A percentile compares a stretch with the other conserved stretches of the same genome.
These are phyloP conservation scores for Auxenochlorella protothecoides DNA, from an alignment of 139 green algal genomes.

Conservation along the genomic window DNA sequence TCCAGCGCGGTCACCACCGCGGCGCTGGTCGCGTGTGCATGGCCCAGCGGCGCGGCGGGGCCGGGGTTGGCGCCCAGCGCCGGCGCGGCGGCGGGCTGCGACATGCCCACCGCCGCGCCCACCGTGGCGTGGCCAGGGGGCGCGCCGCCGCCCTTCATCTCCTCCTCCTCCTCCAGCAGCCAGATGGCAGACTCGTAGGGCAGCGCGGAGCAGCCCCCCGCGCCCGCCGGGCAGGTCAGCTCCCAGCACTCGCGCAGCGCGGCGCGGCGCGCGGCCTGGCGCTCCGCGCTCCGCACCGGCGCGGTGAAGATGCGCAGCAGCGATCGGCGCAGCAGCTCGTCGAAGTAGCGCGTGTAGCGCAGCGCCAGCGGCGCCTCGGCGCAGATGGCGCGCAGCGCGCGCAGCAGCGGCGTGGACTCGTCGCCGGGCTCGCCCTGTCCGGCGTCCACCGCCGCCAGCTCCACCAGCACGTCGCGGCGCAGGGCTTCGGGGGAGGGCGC, in stretches of 20 bases:
- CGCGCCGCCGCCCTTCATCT: slow-evolving; percentile 33
- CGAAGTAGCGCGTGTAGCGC: slow-evolving; percentile 43
- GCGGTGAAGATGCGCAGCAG: slow-evolving; percentile 32
- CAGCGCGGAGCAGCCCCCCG: slow-evolving; percentile 43
- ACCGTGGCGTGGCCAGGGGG: slow-evolving; percentile 3
- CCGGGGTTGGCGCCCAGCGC: slow-evolving; percentile 4
- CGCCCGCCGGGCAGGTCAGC: slow-evolving; percentile 17
- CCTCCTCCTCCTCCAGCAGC: slow-evolving; percentile 58
- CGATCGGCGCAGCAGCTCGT: slow-evolving; percentile 43
- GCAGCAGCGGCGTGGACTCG: neutral
- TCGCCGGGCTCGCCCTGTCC: slow-evolving; percentile 4
- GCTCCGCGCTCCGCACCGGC: slow-evolving; percentile 25
- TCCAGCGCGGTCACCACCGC: slow-evolving; percentile 20
- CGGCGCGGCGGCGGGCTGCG: slow-evolving; percentile 14
- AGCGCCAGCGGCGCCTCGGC: slow-evolving; percentile 17
- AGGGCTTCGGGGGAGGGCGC: too few species aligned
- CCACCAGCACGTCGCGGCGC: slow-evolving; percentile 1
- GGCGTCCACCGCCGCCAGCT: slow-evolving; percentile 1
- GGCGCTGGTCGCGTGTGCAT: too few species aligned
- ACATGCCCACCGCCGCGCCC: slow-evolving; percentile 32
- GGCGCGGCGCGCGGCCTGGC: slow-evolving; percentile 34
- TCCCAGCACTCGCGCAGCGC: slow-evolving; percentile 35
- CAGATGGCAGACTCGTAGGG: slow-evolving; percentile 64
- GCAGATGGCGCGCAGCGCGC: slow-evolving; percentile 25
- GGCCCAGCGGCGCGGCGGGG: too few species aligned